Percentiles rank a stretch among this genome's conserved stretches.
Evolutionary conservation across 768 basidiomycete genomes (phyloP).

Genomic region (Kwoniella pini): DNA sequence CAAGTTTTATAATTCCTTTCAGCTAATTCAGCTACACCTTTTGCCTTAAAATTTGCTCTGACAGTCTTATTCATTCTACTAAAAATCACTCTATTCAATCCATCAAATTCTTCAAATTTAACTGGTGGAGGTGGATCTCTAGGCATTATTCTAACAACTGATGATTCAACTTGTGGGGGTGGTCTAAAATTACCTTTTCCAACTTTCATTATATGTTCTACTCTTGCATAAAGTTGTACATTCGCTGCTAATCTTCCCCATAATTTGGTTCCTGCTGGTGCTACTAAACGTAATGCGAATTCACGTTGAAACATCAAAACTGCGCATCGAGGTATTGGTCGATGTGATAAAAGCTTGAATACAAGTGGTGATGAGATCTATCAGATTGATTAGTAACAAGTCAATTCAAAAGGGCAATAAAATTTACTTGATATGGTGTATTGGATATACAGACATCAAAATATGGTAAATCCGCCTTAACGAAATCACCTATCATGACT

Average conservation of each 20-base stretch:
- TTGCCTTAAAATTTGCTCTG: conserved; percentile 81
- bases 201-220: conserved; percentile 94
- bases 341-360: conserved; percentile 93
- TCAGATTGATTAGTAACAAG: too few species aligned
- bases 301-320: conserved; percentile 99
- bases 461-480: conserved; percentile 96
- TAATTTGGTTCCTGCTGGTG: conserved; percentile 74
- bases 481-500: conserved; percentile 94
- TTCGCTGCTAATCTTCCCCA: conserved; percentile 97
- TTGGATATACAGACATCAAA: conserved; percentile 99
- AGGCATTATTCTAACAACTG: conserved; percentile 86
- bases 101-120: conserved; percentile 96
- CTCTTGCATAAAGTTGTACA: conserved; percentile 95
- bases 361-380: conserved; percentile 93
- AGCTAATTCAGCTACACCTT: conserved; percentile 90
- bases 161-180: conserved; percentile 89
- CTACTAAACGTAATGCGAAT: conserved; percentile 89
- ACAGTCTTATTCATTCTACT: conserved; percentile 85
- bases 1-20: conserved; percentile 92
- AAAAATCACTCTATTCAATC: conserved; percentile 86
- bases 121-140: conserved; percentile 93
- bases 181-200: conserved; percentile 97
- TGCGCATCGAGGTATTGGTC: conserved; percentile 87
- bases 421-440: conserved; percentile 84
- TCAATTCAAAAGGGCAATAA: too few species aligned